Conservation (phyloP, 768 basidiomycete species). For the Cystobasidium tubakii region DNA sequence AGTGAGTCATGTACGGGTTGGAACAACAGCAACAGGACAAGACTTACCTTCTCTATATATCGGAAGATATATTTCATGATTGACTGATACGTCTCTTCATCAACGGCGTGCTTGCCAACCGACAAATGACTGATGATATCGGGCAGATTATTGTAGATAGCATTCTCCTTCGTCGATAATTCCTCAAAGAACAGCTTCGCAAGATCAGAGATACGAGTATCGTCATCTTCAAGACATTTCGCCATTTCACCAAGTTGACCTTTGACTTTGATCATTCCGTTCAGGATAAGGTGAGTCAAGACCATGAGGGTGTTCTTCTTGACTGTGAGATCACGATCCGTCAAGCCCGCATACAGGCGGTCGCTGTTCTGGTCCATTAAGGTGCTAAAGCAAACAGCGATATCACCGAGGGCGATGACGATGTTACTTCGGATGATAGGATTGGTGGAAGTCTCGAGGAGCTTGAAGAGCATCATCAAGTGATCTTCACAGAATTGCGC, state of each 20-base stretch:
- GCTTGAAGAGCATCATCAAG: constrained; percentile 81
- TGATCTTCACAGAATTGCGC: constrained; percentile 88
- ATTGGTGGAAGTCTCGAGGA: constrained; percentile 85
- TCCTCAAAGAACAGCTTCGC: constrained; percentile 98
- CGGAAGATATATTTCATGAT: constrained; percentile 92
- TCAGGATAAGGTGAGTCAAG: constrained; percentile 69
- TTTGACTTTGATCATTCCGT: constrained; percentile 99
- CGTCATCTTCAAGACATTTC: constrained; percentile 92
- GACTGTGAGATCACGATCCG: constrained; percentile 76
- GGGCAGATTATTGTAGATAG: constrained; percentile 96
- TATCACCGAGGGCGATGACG: constrained; percentile 94
- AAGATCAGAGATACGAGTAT: constrained; percentile 77
- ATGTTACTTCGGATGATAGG: constrained; percentile 88
- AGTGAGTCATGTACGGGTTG: too few relatives aligned
- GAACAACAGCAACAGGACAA: neutral
- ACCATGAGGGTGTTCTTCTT: constrained; percentile 99
- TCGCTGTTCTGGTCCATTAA: constrained; percentile 97
- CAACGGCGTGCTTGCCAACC: constrained; percentile 80
- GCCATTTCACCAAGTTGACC: constrained; percentile 99
- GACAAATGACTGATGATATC: constrained; percentile 94
- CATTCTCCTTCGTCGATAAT: constrained; percentile 93
- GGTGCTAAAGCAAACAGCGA: constrained; percentile 94
- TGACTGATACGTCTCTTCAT: constrained; percentile 83
- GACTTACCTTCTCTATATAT: constrained; percentile 85
- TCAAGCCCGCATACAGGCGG: constrained; percentile 86